These are phyloP conservation scores for Panicum virgatum DNA, from an alignment of 202 grass and related monocot species.

Conservation along the genomic window DNA sequence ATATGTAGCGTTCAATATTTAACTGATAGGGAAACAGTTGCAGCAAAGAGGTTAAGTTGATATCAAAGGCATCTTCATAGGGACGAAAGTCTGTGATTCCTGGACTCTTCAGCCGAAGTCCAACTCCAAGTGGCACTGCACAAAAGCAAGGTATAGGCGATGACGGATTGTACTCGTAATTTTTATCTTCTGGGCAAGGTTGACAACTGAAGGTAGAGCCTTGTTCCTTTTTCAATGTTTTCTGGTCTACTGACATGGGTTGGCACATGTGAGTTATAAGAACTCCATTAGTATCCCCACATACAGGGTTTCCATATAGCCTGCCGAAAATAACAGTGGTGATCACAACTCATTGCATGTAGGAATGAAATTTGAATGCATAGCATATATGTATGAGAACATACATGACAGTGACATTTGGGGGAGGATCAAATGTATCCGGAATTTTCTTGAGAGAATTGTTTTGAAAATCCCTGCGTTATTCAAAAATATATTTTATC, in stretches of 20 bases:
- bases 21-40: constrained; percentile 57
- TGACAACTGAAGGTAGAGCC: constrained; percentile 33
- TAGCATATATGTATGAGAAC: constrained; percentile 26
- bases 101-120: constrained; percentile 89
- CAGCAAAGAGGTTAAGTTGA: constrained; percentile 54
- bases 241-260: constrained; percentile 45
- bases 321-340: constrained; percentile 43
- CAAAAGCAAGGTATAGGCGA: constrained; percentile 62
- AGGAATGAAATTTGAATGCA: constrained; percentile 16
- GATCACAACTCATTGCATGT: constrained; percentile 13
- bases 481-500: constrained; percentile 15
- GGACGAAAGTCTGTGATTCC: constrained; percentile 73
- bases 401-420: constrained; percentile 85
- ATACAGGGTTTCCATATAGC: constrained; percentile 86
- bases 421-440: constrained; percentile 55
- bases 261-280: constrained; percentile 43
- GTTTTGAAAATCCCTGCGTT: constrained; percentile 80
- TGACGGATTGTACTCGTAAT: constrained; percentile 65
- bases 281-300: constrained; percentile 31
- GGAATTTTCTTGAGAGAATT: constrained; percentile 64
- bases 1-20: constrained; percentile 52
- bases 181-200: constrained; percentile 44
- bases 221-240: constrained; percentile 27
- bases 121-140: constrained; percentile 60
- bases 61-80: constrained; percentile 57